Percentiles rank a stretch among this genome's conserved stretches.
Conservation (phyloP, 1,139 yeast genomes). For the Kodamaea alishanica region DNA sequence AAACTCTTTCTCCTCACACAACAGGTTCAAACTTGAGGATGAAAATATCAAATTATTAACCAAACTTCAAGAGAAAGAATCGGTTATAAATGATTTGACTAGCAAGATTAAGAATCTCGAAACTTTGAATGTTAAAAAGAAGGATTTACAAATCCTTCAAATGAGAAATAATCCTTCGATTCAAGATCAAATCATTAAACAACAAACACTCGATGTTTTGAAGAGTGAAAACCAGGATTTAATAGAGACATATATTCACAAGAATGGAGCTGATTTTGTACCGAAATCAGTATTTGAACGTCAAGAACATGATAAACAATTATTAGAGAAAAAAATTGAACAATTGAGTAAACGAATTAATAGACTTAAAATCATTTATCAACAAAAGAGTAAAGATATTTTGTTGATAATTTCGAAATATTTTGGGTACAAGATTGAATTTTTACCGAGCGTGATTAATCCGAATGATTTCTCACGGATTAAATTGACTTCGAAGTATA, state of each 20-base stretch:
- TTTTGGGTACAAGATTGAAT: constrained; percentile 73
- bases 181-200: constrained; percentile 61
- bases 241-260: constrained; percentile 21
- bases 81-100: constrained; percentile 29
- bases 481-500: constrained; percentile 59
- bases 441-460: constrained; percentile 59
- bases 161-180: constrained; percentile 66
- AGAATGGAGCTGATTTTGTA: constrained; percentile 22
- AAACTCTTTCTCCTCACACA: constrained; percentile 5
- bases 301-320: constrained; percentile 51
- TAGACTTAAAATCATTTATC: constrained; percentile 61
- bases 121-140: constrained; percentile 27
- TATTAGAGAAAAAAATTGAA: constrained; percentile 47
- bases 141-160: constrained; percentile 54
- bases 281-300: constrained; percentile 69
- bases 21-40: constrained; percentile 27
- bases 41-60: constrained; percentile 42
- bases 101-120: constrained; percentile 29
- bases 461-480: constrained; percentile 48
- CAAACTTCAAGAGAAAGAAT: constrained; percentile 31
- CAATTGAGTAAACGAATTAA: constrained; percentile 54
- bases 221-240: constrained; percentile 62
- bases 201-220: constrained; percentile 48
- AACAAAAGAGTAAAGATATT: constrained; percentile 72
- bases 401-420: constrained; percentile 64